Conservation (phyloP, 768 basidiomycete genomes). For the Amylocystis lapponica region DNA sequence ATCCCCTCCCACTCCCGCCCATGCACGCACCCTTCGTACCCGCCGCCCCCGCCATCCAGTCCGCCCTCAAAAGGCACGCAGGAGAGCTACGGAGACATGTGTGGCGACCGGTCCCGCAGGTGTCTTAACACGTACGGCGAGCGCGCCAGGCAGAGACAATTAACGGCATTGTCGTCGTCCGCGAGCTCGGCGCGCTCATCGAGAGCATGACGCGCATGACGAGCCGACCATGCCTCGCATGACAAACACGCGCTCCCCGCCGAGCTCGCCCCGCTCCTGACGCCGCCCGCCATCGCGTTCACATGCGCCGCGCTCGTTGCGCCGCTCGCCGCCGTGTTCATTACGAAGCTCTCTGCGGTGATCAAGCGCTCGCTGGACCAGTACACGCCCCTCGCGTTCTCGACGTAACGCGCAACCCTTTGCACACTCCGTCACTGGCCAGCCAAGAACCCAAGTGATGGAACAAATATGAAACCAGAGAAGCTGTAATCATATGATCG, state of each 20-base stretch:
- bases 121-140: constrained; percentile 69
- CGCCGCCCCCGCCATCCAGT: constrained; percentile 56
- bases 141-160: constrained; percentile 58
- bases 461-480: no score
- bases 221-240: constrained; percentile 25
- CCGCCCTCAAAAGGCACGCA: constrained; percentile 72
- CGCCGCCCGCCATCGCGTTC: constrained; percentile 42
- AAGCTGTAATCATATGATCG: no score
- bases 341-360: constrained; percentile 56
- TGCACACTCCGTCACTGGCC: no score
- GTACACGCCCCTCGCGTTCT: constrained; percentile 74
- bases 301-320: constrained; percentile 57
- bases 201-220: constrained; percentile 54
- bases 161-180: constrained; percentile 58
- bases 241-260: constrained; percentile 62
- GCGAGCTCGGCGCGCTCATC: constrained; percentile 70
- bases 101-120: constrained; percentile 71
- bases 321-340: constrained; percentile 63
- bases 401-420: no score
- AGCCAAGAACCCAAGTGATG: no score
- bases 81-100: constrained; percentile 81
- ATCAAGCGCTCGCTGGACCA: constrained; percentile 76
- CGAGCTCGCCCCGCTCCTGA: constrained; percentile 58
- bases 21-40: constrained; percentile 86
- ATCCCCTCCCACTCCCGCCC: constrained; percentile 66